Conservation (phyloP, 106 monocot species). For the Allium sativum region DNA sequence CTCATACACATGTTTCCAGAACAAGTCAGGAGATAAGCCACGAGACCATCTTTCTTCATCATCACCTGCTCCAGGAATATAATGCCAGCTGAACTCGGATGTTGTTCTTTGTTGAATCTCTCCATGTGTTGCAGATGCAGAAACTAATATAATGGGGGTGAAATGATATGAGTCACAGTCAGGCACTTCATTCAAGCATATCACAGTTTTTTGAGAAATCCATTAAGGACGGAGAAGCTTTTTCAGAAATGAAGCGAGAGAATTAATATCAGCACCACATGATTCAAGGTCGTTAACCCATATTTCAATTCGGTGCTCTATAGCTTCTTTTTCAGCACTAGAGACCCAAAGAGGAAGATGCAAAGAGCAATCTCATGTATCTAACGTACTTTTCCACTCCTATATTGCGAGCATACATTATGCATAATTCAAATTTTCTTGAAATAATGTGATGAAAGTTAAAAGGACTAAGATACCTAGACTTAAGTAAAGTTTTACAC, state of each 20-base stretch:
- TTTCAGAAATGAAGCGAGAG: constrained; percentile 25
- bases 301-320: constrained; percentile 28
- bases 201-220: constrained; percentile 78
- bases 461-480: too few species aligned
- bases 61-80: constrained; percentile 94
- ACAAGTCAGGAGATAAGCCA: constrained; percentile 62
- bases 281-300: too few species aligned
- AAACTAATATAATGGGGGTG: constrained; percentile 86
- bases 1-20: constrained; percentile 73
- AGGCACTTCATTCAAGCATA: constrained; percentile 93
- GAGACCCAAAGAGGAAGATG: constrained; percentile 88
- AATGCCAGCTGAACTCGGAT: constrained; percentile 83
- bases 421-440: too few species aligned
- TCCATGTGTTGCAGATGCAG: constrained; percentile 61
- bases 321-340: constrained; percentile 45
- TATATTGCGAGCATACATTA: too few species aligned
- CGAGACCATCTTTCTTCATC: constrained; percentile 97
- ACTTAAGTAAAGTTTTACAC: too few species aligned
- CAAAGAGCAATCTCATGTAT: constrained; percentile 78
- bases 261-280: constrained; percentile 75
- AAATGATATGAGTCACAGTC: constrained; percentile 72
- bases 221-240: constrained; percentile 79
- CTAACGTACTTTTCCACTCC: too few species aligned
- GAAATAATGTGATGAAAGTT: too few species aligned
- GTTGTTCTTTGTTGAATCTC: constrained; percentile 30